Evolutionary conservation across 371 early-diverging fungal genomes (phyloP).

Genomic region (Vairimorpha apis): DNA sequence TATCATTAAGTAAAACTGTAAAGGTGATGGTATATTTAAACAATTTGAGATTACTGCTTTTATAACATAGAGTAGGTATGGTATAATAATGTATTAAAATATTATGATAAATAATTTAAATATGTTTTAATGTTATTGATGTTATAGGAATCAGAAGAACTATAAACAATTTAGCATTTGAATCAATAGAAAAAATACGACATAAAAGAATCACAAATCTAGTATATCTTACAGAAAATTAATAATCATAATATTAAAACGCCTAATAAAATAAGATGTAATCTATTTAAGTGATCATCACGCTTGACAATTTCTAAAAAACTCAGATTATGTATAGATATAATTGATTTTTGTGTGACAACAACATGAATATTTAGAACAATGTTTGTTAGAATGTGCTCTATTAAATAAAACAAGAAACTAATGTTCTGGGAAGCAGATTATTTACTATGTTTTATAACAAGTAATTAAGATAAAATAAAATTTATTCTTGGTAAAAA

Average conservation of each 20-base stretch:
- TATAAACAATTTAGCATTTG: background rate
- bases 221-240: background rate
- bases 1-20: slow-evolving; percentile 7
- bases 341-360: background rate
- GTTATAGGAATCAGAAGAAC: background rate
- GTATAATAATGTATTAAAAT: background rate
- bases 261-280: background rate
- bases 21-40: slow-evolving; percentile 18
- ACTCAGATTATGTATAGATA: background rate
- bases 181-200: background rate
- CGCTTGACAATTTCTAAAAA: background rate
- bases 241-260: background rate
- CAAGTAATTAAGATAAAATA: background rate
- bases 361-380: background rate
- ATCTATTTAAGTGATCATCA: background rate
- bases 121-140: background rate
- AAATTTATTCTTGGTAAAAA: background rate
- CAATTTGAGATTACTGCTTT: slow-evolving; percentile 20
- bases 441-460: background rate
- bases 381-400: background rate
- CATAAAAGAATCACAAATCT: background rate
- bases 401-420: background rate
- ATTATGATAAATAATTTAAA: background rate
- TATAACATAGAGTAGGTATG: background rate
- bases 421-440: background rate